Conservation (phyloP, 2,329 filamentous ascomycete genomes). For the Pestalotiopsis sp. region DNA sequence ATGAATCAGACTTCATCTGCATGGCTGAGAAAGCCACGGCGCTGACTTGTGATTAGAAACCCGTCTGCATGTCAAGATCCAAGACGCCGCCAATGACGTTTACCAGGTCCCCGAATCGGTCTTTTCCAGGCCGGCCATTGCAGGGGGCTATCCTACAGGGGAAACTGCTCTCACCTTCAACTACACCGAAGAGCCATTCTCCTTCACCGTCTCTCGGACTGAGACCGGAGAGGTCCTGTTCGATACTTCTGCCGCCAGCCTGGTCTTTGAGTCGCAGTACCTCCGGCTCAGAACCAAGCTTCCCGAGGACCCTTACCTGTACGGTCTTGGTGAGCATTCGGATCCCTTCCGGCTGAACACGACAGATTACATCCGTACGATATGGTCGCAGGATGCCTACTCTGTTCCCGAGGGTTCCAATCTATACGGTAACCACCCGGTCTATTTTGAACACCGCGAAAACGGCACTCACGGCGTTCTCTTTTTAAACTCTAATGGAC, state of each 20-base stretch:
- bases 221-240: slow-evolving; percentile 58
- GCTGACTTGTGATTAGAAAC: slow-evolving; percentile 45
- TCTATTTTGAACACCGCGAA: slow-evolving; percentile 75
- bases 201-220: slow-evolving; percentile 41
- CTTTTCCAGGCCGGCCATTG: slow-evolving; percentile 57
- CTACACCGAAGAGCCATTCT: slow-evolving; percentile 40
- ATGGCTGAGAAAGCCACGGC: no score
- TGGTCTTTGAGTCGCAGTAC: slow-evolving; percentile 81
- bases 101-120: slow-evolving; percentile 76
- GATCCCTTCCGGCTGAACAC: slow-evolving; percentile 71
- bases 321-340: slow-evolving; percentile 78
- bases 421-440: slow-evolving; percentile 72
- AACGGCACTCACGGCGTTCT: slow-evolving; percentile 66
- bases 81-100: slow-evolving; percentile 68
- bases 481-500: slow-evolving; percentile 72
- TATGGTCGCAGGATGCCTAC: slow-evolving; percentile 72
- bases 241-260: slow-evolving; percentile 65
- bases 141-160: slow-evolving; percentile 17
- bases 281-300: slow-evolving; percentile 72
- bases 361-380: slow-evolving; percentile 68
- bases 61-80: slow-evolving; percentile 75
- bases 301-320: slow-evolving; percentile 70
- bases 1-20: no score
- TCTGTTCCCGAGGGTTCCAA: slow-evolving; percentile 63
- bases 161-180: slow-evolving; percentile 33